Percentiles rank a stretch among this genome's conserved stretches.
phyloP scores from a whole-genome alignment of 2,329 filamentous ascomycete genomes.

The Xylaria sp. region DNA sequence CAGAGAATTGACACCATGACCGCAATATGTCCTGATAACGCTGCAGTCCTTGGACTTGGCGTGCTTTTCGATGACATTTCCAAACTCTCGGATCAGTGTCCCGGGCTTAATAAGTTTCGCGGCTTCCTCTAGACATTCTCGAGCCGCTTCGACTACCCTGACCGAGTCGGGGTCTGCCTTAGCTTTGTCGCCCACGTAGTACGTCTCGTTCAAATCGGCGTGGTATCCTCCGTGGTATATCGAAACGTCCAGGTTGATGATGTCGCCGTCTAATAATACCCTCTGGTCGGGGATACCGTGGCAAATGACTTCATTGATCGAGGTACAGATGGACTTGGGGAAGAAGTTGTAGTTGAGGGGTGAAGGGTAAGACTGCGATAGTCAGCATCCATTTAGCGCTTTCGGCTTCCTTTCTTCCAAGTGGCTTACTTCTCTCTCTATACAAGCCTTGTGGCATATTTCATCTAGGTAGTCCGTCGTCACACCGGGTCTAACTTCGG shows the following conservation, averaged over 20 bases:
- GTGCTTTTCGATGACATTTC: slow-evolving; percentile 92
- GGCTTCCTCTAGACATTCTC: slow-evolving; percentile 86
- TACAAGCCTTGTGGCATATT: slow-evolving; percentile 89
- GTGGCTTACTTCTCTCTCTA: slow-evolving; percentile 83
- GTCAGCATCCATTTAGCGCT: slow-evolving; percentile 14
- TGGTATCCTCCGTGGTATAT: slow-evolving; percentile 95
- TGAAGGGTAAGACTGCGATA: slow-evolving; percentile 83
- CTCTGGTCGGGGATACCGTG: slow-evolving; percentile 96
- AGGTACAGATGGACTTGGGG: slow-evolving; percentile 97
- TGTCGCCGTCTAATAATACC: slow-evolving; percentile 86
- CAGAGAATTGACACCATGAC: slow-evolving; percentile 89
- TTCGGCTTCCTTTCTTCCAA: neutral
- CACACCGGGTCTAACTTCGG: slow-evolving; percentile 82
- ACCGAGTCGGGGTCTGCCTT: slow-evolving; percentile 83
- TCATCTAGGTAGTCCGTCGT: slow-evolving; percentile 96
- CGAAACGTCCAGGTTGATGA: slow-evolving; percentile 95
- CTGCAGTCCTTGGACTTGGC: slow-evolving; percentile 85
- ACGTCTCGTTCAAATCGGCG: slow-evolving; percentile 96
- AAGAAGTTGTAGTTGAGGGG: slow-evolving; percentile 95
- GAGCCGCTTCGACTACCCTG: slow-evolving; percentile 84
- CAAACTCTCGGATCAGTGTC: slow-evolving; percentile 88
- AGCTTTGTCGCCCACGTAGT: slow-evolving; percentile 92
- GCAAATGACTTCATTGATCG: slow-evolving; percentile 95
- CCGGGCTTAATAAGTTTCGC: slow-evolving; percentile 94
- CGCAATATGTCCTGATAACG: slow-evolving; percentile 94